Base-by-base conservation (phyloP, 176 grass and related monocot genomes). In the Thalia dealbata region DNA sequence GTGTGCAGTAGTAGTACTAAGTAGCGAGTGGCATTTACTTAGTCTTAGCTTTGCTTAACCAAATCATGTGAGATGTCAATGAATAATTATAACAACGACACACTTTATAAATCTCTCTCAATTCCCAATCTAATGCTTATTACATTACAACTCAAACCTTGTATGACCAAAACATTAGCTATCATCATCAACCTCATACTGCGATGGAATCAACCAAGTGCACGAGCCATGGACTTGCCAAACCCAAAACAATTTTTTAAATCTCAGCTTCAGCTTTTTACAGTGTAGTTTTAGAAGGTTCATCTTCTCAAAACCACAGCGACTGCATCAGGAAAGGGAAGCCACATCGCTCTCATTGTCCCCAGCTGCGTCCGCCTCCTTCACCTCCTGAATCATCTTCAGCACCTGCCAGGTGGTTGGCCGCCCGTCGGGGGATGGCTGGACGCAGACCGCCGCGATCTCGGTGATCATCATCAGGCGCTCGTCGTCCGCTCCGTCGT, bases 361-460 rank as follows among this genome's bases (percentile, higher is more conserved):
- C 0, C 72, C 90, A 21, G 41, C 32, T 38, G 32, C 38, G 1
- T 99, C 90, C 8, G 81, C 77, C 76, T 88, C 95, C 83, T 99
- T 99, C 75, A 99, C 95, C 75, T 99, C 95, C 76, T 99, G 95
- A 78, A 99, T 93, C 90, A 99, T 91, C 77, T 99, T 99, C 12
- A 99, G 87, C 52, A 99, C 90, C 58, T 95, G 95, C 95, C 95
- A 99, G 10, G 95, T 87, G 0, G 95, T 88, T 7, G 95, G 95
- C 1, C 95, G 83, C 45, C 87, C 83, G 23, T 99, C 95, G 2
- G 85, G 90, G 0, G 89, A 92, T 1, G 81, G 86, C 5, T 75
- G 74, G 69, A 93, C 75, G 0, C 95, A 99, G 27, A 81, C 79
- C 50, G 87, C 78, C 1, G 90, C 83, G 30, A 99, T 89, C 73